These are phyloP conservation scores for Penicillium sp. DNA, from an alignment of 2,329 filamentous ascomycete genomes.

Conservation along the genomic window DNA sequence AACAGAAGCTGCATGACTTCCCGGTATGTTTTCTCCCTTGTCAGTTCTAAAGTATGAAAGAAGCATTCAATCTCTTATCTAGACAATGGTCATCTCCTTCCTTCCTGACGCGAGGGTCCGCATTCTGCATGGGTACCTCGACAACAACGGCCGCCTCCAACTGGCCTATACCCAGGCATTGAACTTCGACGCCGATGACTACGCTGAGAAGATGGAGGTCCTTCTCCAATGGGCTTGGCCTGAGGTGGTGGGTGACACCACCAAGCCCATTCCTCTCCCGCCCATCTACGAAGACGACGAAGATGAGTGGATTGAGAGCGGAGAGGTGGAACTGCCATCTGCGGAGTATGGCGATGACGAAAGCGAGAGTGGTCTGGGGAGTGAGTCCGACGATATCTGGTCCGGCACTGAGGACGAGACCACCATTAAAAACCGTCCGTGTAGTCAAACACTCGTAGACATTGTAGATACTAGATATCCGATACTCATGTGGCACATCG, in stretches of 20 bases:
- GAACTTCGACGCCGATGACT: constrained; percentile 7
- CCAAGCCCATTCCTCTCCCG: neutral
- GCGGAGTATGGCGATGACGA: neutral
- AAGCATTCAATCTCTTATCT: neutral
- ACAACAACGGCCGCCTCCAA: constrained; percentile 2
- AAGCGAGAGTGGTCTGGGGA: neutral
- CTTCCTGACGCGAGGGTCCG: constrained; percentile 9
- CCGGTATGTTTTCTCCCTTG: constrained; percentile 1
- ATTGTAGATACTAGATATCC: neutral
- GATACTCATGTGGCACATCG: no score
- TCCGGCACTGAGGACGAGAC: neutral
- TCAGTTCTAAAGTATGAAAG: no score
- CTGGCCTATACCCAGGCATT: constrained; percentile 9
- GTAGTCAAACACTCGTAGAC: neutral
- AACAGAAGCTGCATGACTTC: constrained; percentile 3
- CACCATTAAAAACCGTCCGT: neutral
- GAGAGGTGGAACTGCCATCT: neutral
- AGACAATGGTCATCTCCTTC: constrained; percentile 14
- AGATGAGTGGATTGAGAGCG: constrained; percentile 1
- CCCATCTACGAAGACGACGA: no score
- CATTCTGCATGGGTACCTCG: constrained; percentile 12
- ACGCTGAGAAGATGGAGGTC: constrained; percentile 1
- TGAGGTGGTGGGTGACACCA: neutral
- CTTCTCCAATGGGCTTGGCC: constrained; percentile 13
- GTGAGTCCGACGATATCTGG: neutral